Percentiles rank a stretch among this genome's conserved stretches.
Conservation (phyloP, 163 green algal genomes). For the Scenedesmus sp. region DNA sequence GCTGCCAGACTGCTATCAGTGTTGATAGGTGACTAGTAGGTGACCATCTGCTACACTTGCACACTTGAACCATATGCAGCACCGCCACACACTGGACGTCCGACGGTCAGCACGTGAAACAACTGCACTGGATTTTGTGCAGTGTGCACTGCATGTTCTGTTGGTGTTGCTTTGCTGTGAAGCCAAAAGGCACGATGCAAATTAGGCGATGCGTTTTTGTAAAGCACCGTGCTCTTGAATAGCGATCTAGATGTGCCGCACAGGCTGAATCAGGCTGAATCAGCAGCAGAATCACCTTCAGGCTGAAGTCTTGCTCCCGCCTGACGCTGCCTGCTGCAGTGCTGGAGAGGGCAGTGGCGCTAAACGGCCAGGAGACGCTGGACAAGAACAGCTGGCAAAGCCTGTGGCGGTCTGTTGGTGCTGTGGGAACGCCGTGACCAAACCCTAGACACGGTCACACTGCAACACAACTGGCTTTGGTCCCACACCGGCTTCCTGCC, state of each 20-base stretch:
- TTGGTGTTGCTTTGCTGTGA: neutral
- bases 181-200: too few relatives aligned
- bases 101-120: neutral
- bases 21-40: too few relatives aligned
- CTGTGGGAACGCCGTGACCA: neutral
- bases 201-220: too few relatives aligned
- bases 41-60: too few relatives aligned
- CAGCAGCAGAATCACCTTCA: neutral
- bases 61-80: too few relatives aligned
- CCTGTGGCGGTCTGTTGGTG: slow-evolving; percentile 15
- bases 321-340: slow-evolving; percentile 15
- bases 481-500: neutral
- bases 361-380: slow-evolving; percentile 21
- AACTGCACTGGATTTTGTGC: neutral
- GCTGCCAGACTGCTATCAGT: too few relatives aligned
- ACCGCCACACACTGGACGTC: neutral
- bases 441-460: neutral
- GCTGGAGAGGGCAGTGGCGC: neutral
- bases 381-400: slow-evolving; percentile 23
- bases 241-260: too few relatives aligned
- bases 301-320: neutral
- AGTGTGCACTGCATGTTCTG: neutral
- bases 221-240: too few relatives aligned
- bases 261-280: too few relatives aligned
- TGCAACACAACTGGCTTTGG: neutral